Conservation (phyloP, 352 stramenopile genomes). For the Plasmopara halstedii region DNA sequence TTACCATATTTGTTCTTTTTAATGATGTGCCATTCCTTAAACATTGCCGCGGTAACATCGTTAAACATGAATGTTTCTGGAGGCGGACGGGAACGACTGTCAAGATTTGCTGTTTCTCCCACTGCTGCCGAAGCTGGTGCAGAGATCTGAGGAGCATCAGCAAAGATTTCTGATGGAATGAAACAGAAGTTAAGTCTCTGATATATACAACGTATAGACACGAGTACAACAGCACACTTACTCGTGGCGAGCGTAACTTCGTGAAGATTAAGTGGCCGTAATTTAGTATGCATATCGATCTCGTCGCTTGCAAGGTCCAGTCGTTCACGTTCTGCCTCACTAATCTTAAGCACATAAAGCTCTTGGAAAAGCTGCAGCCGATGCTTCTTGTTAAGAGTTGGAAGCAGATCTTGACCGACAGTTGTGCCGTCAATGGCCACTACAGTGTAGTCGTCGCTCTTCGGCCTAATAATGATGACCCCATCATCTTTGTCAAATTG, state of each 20-base stretch:
- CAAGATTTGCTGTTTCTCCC: conserved; percentile 56
- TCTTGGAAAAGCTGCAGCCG: conserved; percentile 79
- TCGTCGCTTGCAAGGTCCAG: conserved; percentile 77
- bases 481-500: conserved; percentile 1
- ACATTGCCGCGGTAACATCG: conserved; percentile 84
- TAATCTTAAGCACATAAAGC: conserved; percentile 86
- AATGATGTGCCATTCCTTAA: conserved; percentile 87
- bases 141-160: conserved; percentile 69
- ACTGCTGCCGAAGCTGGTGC: conserved; percentile 56
- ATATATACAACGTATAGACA: neutral
- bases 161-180: conserved; percentile 63
- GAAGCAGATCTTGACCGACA: conserved; percentile 71
- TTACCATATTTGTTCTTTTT: conserved; percentile 91
- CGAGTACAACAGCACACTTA: conserved; percentile 23
- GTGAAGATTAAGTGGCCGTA: conserved; percentile 76
- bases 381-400: conserved; percentile 85
- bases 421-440: conserved; percentile 76
- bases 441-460: conserved; percentile 85
- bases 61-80: conserved; percentile 89
- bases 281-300: conserved; percentile 84
- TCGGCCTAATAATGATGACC: conserved; percentile 42
- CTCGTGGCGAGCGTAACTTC: conserved; percentile 83
- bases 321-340: conserved; percentile 70
- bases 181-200: conserved; percentile 1
- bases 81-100: conserved; percentile 59